phyloP scores from a whole-genome alignment of 2,329 filamentous ascomycete genomes.

The Periconia macrospinosa region DNA sequence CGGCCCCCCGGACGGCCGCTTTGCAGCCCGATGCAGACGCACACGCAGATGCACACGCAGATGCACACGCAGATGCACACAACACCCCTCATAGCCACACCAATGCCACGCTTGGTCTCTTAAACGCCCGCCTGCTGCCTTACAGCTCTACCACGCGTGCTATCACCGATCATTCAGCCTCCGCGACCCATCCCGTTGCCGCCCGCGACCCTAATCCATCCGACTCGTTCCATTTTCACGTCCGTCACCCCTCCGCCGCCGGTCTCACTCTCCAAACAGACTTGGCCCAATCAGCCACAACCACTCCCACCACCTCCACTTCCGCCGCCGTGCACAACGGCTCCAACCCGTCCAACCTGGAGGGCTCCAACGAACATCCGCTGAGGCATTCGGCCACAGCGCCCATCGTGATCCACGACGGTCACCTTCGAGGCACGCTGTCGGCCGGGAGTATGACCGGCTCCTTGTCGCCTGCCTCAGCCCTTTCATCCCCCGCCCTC shows the following conservation, averaged over 20 bases:
- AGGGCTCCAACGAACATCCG: constrained; percentile 28
- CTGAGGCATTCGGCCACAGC: constrained; percentile 38
- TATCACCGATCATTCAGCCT: not conserved
- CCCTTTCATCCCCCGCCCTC: constrained; percentile 51
- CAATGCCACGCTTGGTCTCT: constrained; percentile 23
- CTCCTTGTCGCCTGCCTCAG: constrained; percentile 49
- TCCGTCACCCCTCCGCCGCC: constrained; percentile 35
- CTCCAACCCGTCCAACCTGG: constrained; percentile 33
- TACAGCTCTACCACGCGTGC: constrained; percentile 5
- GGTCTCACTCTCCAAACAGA: constrained; percentile 33
- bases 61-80: not conserved
- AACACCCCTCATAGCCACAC: constrained; percentile 13
- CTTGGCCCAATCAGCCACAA: constrained; percentile 12
- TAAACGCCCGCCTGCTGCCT: constrained; percentile 28
- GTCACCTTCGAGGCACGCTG: constrained; percentile 39
- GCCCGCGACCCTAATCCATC: constrained; percentile 25
- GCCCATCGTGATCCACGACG: constrained; percentile 42
- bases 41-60: constrained; percentile 3
- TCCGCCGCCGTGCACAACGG: constrained; percentile 17
- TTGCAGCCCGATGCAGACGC: constrained; percentile 6
- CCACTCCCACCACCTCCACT: constrained; percentile 13
- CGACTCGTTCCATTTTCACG: constrained; percentile 31
- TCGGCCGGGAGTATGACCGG: constrained; percentile 48
- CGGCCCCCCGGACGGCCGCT: constrained; percentile 17
- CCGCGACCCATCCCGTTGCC: constrained; percentile 13